These are phyloP conservation scores for Dichomitus squalens DNA, from an alignment of 1,284 basidiomycete species.

Conservation along the genomic window DNA sequence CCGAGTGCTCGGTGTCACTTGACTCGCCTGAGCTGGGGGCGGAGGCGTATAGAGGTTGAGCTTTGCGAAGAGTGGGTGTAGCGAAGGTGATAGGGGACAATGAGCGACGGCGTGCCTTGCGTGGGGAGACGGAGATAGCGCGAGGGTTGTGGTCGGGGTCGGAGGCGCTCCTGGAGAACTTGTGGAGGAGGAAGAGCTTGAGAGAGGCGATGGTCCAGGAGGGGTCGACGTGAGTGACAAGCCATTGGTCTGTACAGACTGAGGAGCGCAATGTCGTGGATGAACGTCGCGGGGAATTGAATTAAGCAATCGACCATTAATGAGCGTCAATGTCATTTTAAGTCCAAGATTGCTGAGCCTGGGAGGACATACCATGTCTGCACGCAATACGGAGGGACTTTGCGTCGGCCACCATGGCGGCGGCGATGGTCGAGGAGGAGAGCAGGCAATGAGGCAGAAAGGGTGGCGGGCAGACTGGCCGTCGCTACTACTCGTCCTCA, in stretches of 20 bases:
- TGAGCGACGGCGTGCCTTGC: slow-evolving; percentile 31
- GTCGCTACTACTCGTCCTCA: not conserved
- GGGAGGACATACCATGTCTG: slow-evolving; percentile 49
- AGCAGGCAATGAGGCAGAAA: not conserved
- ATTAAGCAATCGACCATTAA: not conserved
- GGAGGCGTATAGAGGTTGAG: not conserved
- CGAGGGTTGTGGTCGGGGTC: slow-evolving; percentile 18
- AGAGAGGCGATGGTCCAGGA: slow-evolving; percentile 59
- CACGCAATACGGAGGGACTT: slow-evolving; percentile 44
- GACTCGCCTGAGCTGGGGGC: slow-evolving; percentile 1
- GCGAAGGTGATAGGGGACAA: slow-evolving; percentile 67
- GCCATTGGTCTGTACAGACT: slow-evolving; percentile 76
- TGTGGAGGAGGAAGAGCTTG: slow-evolving; percentile 62
- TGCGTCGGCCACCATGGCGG: slow-evolving; percentile 8
- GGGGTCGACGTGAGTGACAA: slow-evolving; percentile 62
- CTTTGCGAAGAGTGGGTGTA: slow-evolving; percentile 21
- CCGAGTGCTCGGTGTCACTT: not conserved
- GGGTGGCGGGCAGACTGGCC: not conserved
- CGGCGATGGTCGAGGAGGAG: not conserved
- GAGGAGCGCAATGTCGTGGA: not conserved
- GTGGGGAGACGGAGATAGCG: slow-evolving; percentile 18
- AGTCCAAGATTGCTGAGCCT: not conserved
- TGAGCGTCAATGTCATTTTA: slow-evolving; percentile 1
- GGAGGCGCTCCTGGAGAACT: slow-evolving; percentile 40
- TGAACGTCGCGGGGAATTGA: not conserved